Conservation (phyloP, 2,329 filamentous ascomycete genomes). For the Stenocarpella maydis region DNA sequence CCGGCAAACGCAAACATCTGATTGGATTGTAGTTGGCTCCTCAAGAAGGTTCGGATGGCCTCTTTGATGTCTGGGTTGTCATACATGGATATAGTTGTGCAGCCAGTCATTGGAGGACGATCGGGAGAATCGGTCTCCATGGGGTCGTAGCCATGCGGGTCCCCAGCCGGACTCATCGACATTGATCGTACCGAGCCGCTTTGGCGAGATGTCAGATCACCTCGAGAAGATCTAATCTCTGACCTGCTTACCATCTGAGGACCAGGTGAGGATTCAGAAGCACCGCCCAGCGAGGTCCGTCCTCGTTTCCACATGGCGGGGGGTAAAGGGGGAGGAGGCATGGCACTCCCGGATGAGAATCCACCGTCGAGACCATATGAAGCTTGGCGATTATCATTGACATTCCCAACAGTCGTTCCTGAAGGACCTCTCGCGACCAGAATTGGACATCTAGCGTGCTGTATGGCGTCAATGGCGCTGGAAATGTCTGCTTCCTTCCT, state of each 20-base stretch:
- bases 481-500: neutral
- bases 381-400: no score
- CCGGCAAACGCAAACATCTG: neutral
- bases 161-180: neutral
- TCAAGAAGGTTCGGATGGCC: neutral
- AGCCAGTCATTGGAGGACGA: neutral
- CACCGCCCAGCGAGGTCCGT: neutral
- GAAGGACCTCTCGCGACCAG: neutral
- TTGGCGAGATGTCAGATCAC: no score
- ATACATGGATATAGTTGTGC: constrained; percentile 16
- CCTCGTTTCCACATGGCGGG: neutral
- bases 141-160: no score
- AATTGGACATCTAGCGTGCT: neutral
- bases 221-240: neutral
- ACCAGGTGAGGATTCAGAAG: neutral
- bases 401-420: no score
- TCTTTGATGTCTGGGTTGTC: neutral
- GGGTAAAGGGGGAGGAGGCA: no score
- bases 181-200: neutral
- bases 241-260: neutral
- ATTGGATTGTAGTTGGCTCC: neutral
- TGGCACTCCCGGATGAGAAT: no score
- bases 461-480: neutral
- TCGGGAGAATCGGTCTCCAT: neutral
- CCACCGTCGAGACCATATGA: neutral